Percentiles rank a stretch among this genome's conserved stretches.
Evolutionary conservation across 345 rosid genomes (phyloP).

Genomic region (Gossypium anomalum): DNA sequence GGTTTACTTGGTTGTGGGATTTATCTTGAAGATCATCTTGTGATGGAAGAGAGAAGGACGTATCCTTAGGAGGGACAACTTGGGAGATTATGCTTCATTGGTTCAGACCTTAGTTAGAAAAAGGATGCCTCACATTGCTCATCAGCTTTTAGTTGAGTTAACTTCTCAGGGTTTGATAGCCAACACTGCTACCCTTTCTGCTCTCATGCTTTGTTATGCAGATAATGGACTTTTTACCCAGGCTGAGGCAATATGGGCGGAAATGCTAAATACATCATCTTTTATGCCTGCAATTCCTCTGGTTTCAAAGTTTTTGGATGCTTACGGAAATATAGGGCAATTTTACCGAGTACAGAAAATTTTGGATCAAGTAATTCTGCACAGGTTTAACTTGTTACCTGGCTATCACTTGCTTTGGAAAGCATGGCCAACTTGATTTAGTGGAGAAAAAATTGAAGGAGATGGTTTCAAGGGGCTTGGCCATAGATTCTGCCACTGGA

Average conservation of each 20-base stretch:
- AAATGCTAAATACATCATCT: neutral
- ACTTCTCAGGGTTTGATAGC: neutral
- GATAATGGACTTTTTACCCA: neutral
- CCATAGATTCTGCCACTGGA: constrained; percentile 40
- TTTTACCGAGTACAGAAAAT: constrained; percentile 39
- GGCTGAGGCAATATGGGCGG: neutral
- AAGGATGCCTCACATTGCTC: neutral
- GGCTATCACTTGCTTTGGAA: constrained; percentile 61
- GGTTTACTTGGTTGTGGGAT: too few species aligned
- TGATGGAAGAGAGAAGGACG: too few species aligned
- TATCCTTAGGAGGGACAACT: too few species aligned
- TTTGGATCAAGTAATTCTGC: constrained; percentile 35
- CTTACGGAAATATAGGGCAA: constrained; percentile 37
- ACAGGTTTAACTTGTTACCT: constrained; percentile 30
- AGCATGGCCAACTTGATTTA: constrained; percentile 49
- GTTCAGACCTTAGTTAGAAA: too few species aligned
- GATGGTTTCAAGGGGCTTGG: constrained; percentile 40
- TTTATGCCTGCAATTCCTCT: neutral
- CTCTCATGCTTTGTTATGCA: neutral
- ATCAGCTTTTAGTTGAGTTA: neutral
- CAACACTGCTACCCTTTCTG: neutral
- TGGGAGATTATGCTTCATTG: too few species aligned
- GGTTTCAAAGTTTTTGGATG: constrained; percentile 32
- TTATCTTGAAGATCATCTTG: too few species aligned
- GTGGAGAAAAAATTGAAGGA: constrained; percentile 49